Conservation (phyloP, 208 protist species). For the Trichomonas gallinae region DNA sequence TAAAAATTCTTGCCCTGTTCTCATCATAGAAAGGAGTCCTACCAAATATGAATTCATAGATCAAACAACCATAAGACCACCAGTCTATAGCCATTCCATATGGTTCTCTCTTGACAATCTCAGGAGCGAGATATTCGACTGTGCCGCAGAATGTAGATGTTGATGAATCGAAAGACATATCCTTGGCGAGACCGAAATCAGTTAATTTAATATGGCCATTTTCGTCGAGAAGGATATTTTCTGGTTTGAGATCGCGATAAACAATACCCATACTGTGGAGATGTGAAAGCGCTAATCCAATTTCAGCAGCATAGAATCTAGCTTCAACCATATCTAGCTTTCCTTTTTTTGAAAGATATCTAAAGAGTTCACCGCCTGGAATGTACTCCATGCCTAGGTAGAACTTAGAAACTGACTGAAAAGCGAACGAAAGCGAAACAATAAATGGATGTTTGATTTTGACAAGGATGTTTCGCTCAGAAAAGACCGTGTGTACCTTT, state of each 20-base stretch:
- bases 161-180: neutral
- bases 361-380: neutral
- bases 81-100: neutral
- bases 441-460: conserved; percentile 16
- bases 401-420: neutral
- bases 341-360: neutral
- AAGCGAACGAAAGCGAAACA: neutral
- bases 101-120: neutral
- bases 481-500: neutral
- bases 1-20: neutral
- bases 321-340: neutral
- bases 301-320: neutral
- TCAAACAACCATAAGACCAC: conserved; percentile 16
- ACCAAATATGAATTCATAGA: neutral
- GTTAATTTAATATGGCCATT: conserved; percentile 3
- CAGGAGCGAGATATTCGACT: neutral
- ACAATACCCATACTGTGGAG: conserved; percentile 17
- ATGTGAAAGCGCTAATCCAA: neutral
- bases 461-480: neutral
- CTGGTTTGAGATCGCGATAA: conserved; percentile 23
- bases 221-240: neutral
- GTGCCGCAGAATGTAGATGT: conserved; percentile 22
- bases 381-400: conserved; percentile 3
- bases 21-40: neutral
- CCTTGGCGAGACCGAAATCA: conserved; percentile 19